Percentiles rank a stretch among this genome's conserved stretches.
Conservation (phyloP, 2,329 filamentous ascomycete species). For the Monosporascus sp. region DNA sequence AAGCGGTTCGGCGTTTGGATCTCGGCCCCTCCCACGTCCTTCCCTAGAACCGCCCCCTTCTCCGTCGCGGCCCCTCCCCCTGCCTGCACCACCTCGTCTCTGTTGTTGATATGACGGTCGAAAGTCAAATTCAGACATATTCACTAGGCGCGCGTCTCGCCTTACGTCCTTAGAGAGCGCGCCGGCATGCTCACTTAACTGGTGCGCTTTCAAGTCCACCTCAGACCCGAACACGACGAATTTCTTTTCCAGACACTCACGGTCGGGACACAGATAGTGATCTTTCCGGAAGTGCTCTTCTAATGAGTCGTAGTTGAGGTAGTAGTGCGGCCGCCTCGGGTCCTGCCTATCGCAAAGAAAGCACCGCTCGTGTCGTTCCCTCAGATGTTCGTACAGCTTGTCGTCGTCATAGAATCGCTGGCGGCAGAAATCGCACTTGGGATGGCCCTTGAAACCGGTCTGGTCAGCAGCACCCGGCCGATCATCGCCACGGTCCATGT, state of each 20-base stretch:
- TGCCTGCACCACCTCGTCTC: slow-evolving; percentile 41
- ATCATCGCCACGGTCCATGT: slow-evolving; percentile 89
- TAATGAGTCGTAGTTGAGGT: slow-evolving; percentile 77
- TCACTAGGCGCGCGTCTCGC: slow-evolving; percentile 76
- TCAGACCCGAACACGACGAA: slow-evolving; percentile 95
- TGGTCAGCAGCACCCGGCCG: slow-evolving; percentile 84
- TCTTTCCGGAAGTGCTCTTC: slow-evolving; percentile 83
- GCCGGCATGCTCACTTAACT: slow-evolving; percentile 75
- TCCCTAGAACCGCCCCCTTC: slow-evolving; percentile 10
- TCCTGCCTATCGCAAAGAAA: slow-evolving; percentile 80
- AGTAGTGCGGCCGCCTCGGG: slow-evolving; percentile 78
- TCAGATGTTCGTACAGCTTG: slow-evolving; percentile 88
- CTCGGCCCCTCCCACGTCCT: slow-evolving; percentile 51
- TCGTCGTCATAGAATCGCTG: slow-evolving; percentile 94
- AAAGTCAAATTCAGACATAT: slow-evolving; percentile 81
- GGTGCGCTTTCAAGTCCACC: slow-evolving; percentile 91
- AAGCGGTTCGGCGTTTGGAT: slow-evolving; percentile 79
- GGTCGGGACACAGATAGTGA: slow-evolving; percentile 79
- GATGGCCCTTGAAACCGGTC: slow-evolving; percentile 93
- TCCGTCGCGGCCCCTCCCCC: slow-evolving; percentile 41
- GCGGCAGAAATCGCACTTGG: slow-evolving; percentile 87
- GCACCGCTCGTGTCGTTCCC: slow-evolving; percentile 90
- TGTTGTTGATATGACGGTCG: slow-evolving; percentile 65
- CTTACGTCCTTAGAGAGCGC: slow-evolving; percentile 76
- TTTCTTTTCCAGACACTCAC: slow-evolving; percentile 91